phyloP scores from a whole-genome alignment of 306 rosid species.

The Astragalus glycyphyllos region DNA sequence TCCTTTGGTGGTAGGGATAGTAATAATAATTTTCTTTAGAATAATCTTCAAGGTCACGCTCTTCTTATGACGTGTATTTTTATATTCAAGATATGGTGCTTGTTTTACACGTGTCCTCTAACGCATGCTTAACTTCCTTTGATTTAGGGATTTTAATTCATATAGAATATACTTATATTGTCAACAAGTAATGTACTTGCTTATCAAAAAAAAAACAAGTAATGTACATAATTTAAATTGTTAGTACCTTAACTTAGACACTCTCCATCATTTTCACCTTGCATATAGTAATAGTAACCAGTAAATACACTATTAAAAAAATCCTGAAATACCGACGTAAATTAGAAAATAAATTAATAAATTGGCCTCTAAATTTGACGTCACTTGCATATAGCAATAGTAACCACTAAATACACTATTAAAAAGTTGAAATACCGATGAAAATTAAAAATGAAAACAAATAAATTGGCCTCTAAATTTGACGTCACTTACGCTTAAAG shows the following conservation, averaged over 20 bases:
- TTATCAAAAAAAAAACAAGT: no score
- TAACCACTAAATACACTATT: no score
- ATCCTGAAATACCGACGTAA: no score
- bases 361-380: no score
- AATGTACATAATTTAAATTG: not conserved
- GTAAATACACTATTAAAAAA: no score
- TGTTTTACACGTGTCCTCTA: conserved; percentile 42
- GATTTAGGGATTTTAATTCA: conserved; percentile 53
- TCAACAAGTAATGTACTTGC: not conserved
- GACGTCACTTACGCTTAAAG: no score
- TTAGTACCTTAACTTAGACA: not conserved
- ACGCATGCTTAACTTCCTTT: conserved; percentile 43
- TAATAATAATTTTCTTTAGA: conserved; percentile 44
- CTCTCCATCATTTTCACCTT: not conserved
- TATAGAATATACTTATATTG: conserved; percentile 17
- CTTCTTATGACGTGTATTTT: conserved; percentile 60
- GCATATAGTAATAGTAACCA: not conserved
- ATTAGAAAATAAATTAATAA: no score
- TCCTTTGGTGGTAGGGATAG: conserved; percentile 32
- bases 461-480: no score
- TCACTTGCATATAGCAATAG: no score
- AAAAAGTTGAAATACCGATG: no score
- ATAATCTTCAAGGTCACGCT: conserved; percentile 61
- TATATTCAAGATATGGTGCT: conserved; percentile 31
- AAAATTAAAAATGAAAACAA: no score